phyloP scores from a whole-genome alignment of 1,284 basidiomycete genomes.

The Apiotrichum gracile region DNA sequence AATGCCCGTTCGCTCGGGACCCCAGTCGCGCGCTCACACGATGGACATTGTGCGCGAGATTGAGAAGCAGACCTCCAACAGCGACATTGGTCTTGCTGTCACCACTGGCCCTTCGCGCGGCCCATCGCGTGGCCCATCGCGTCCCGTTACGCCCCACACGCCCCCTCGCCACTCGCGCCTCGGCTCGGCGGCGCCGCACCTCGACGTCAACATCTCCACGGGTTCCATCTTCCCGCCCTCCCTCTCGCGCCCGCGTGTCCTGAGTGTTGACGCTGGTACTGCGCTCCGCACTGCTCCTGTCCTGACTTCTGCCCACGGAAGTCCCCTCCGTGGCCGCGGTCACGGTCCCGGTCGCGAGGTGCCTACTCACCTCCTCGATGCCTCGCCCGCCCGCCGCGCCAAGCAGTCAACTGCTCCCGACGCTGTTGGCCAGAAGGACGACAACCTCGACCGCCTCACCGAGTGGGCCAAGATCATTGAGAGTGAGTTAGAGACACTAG shows the following conservation, averaged over 20 bases:
- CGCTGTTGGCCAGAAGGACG: slow-evolving; percentile 2
- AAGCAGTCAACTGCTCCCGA: slow-evolving; percentile 16
- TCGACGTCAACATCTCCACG: slow-evolving; percentile 10
- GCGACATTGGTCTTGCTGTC: neutral
- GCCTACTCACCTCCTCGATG: no score
- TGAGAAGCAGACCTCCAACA: neutral
- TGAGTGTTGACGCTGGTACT: no score
- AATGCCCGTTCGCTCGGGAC: neutral
- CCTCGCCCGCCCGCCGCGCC: neutral
- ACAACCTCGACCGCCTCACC: slow-evolving; percentile 38
- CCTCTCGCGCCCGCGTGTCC: neutral
- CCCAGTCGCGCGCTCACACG: neutral
- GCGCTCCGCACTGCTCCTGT: no score
- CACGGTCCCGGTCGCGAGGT: neutral
- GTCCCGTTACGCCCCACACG: neutral
- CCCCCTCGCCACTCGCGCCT: neutral
- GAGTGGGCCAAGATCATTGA: slow-evolving; percentile 44
- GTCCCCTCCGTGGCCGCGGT: neutral
- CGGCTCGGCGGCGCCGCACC: slow-evolving; percentile 1
- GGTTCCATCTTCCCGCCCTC: neutral
- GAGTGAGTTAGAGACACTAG: slow-evolving; percentile 17
- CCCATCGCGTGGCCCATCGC: neutral
- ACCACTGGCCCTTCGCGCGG: neutral
- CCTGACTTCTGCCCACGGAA: no score
- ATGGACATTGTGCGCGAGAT: neutral